Percentiles rank a stretch among this genome's conserved stretches.
Conservation (phyloP, 179 eudicot species). For the Dionaea muscipula region DNA sequence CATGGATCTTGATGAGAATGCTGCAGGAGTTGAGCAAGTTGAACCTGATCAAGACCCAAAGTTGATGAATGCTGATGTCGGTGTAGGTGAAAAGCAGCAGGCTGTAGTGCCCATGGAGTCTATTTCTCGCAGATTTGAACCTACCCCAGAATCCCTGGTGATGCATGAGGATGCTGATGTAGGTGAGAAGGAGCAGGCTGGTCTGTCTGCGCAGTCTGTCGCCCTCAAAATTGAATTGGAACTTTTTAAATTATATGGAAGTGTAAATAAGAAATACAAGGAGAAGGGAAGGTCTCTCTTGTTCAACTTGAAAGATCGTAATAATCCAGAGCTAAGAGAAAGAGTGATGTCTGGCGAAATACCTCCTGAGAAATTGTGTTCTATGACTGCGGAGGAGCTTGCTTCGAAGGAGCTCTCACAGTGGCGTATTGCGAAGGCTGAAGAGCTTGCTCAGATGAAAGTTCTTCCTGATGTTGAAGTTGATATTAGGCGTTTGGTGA, state of each 20-base stretch:
- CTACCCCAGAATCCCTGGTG: too few relatives aligned
- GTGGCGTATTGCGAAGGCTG: constrained; percentile 95
- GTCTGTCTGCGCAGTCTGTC: constrained; percentile 41
- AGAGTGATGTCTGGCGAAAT: constrained; percentile 81
- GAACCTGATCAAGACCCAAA: constrained; percentile 20
- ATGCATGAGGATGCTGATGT: neutral
- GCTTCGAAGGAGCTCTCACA: constrained; percentile 91
- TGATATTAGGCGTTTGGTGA: constrained; percentile 75
- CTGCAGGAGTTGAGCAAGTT: constrained; percentile 26
- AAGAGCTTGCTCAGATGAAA: constrained; percentile 69
- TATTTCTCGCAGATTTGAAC: neutral
- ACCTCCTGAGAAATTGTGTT: constrained; percentile 68
- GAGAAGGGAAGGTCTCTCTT: constrained; percentile 84
- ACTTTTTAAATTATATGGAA: constrained; percentile 75
- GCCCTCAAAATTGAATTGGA: constrained; percentile 65
- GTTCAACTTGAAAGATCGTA: constrained; percentile 86
- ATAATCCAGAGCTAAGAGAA: constrained; percentile 78
- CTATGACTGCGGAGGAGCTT: constrained; percentile 94
- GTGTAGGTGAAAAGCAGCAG: neutral
- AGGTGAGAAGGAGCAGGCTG: constrained; percentile 12
- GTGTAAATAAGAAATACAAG: constrained; percentile 88
- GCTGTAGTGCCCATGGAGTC: too few relatives aligned
- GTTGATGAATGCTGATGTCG: constrained; percentile 18
- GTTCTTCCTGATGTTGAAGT: constrained; percentile 77
- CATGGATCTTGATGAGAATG: constrained; percentile 33